These are phyloP conservation scores for Dothidotthia symphoricarpi DNA, from an alignment of 2,329 filamentous ascomycete species.

Conservation along the genomic window DNA sequence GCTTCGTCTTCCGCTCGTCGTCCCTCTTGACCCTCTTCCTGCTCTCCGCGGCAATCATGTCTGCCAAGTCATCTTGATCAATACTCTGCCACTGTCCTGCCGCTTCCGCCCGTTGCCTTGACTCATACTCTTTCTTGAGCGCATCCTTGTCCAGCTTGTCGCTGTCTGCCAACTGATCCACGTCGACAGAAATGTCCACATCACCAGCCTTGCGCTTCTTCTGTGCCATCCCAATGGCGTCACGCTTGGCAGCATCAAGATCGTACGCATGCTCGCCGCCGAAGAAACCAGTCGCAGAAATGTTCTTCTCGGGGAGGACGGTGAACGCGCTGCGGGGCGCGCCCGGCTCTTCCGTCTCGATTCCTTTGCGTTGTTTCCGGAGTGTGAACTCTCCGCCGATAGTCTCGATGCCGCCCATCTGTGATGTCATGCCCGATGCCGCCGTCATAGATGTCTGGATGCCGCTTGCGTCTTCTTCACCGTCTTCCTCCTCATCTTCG, in stretches of 20 bases:
- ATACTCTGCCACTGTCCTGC: slow-evolving; percentile 66
- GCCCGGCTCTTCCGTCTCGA: slow-evolving; percentile 79
- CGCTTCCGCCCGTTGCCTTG: slow-evolving; percentile 62
- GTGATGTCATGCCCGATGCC: slow-evolving; percentile 75
- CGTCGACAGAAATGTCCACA: slow-evolving; percentile 86
- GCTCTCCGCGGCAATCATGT: slow-evolving; percentile 94
- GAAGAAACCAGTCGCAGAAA: slow-evolving; percentile 88
- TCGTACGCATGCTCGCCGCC: slow-evolving; percentile 94
- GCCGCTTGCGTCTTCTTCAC: slow-evolving; percentile 55
- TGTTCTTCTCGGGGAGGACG: slow-evolving; percentile 83
- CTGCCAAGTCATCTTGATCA: slow-evolving; percentile 84
- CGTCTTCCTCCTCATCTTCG: slow-evolving; percentile 69
- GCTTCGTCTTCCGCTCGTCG: slow-evolving; percentile 69
- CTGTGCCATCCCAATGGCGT: slow-evolving; percentile 76
- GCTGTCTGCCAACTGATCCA: slow-evolving; percentile 71
- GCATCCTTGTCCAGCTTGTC: slow-evolving; percentile 84
- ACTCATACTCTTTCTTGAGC: slow-evolving; percentile 76
- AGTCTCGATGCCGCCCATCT: slow-evolving; percentile 72
- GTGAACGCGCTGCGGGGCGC: slow-evolving; percentile 77
- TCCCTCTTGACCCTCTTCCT: slow-evolving; percentile 88
- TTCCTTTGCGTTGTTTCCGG: slow-evolving; percentile 75
- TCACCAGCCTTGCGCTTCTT: slow-evolving; percentile 91
- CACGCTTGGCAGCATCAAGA: slow-evolving; percentile 58
- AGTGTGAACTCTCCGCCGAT: slow-evolving; percentile 87
- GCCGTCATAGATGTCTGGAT: slow-evolving; percentile 71